Evolutionary conservation across 345 rosid species (phyloP).

Genomic region (Luvunga scandens): DNA sequence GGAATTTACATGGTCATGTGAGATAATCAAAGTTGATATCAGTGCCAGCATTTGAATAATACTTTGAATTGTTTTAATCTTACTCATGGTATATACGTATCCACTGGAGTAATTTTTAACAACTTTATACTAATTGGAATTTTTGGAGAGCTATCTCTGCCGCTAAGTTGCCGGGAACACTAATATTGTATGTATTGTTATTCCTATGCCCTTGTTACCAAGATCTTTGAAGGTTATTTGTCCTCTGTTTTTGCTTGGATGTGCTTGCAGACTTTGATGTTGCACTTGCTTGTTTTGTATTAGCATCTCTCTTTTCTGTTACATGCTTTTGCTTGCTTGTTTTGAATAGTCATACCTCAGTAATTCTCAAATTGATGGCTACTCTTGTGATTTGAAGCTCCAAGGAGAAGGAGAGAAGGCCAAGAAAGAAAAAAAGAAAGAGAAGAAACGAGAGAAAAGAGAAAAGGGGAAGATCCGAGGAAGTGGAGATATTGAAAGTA

Average conservation of each 20-base stretch:
- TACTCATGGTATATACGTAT: too few species aligned
- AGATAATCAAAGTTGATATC: neutral
- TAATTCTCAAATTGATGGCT: slow-evolving; percentile 20
- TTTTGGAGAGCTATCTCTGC: neutral
- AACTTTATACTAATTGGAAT: neutral
- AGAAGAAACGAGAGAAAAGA: slow-evolving; percentile 29
- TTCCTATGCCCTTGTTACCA: neutral
- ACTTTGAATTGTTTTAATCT: neutral
- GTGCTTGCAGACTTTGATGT: neutral
- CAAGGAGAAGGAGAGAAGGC: slow-evolving; percentile 38
- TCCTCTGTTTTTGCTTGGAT: neutral
- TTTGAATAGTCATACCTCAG: neutral
- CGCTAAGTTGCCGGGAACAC: neutral
- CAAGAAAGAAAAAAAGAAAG: slow-evolving; percentile 27
- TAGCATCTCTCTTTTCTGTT: neutral
- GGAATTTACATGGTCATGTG: neutral
- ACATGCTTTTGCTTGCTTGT: neutral
- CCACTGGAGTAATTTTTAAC: neutral
- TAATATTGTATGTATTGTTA: neutral
- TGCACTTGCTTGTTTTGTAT: neutral
- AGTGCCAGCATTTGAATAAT: neutral
- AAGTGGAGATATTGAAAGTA: slow-evolving; percentile 18
- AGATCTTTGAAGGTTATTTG: neutral
- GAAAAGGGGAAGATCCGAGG: slow-evolving; percentile 27
- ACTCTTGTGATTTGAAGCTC: slow-evolving; percentile 27